phyloP scores from a whole-genome alignment of 202 grass and related monocot genomes.

The Schoenoplectus triqueter region DNA sequence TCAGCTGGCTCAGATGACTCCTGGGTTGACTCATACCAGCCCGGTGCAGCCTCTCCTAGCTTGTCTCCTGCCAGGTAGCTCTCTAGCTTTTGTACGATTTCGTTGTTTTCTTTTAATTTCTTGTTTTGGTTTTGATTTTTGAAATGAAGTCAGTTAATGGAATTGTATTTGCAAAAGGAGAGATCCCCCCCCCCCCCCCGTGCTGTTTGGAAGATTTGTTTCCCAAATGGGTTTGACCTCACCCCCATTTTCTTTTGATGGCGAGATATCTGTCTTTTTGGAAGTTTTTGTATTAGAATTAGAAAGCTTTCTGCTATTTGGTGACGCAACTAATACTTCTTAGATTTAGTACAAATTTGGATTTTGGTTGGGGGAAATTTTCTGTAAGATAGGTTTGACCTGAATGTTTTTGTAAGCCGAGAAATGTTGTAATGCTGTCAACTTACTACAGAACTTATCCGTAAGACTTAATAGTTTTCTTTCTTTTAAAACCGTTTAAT shows the following conservation, averaged over 20 bases:
- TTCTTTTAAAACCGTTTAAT: neutral
- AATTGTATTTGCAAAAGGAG: constrained; percentile 3
- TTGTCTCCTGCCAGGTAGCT: constrained; percentile 61
- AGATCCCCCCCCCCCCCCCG: neutral
- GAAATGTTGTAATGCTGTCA: neutral
- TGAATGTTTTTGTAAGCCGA: neutral
- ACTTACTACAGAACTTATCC: neutral
- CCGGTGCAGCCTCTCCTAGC: constrained; percentile 59
- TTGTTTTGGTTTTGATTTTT: neutral
- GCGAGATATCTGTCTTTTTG: constrained; percentile 6
- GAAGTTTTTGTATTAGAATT: constrained; percentile 23
- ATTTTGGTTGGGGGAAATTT: neutral
- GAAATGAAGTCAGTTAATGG: constrained; percentile 2
- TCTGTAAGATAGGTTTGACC: neutral
- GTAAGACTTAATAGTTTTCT: no score
- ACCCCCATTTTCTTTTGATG: neutral
- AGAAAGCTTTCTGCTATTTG: neutral
- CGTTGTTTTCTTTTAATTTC: neutral
- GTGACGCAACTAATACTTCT: neutral
- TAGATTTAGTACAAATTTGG: neutral
- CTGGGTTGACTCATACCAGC: constrained; percentile 40
- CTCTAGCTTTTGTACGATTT: constrained; percentile 11
- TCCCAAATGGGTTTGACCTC: constrained; percentile 17
- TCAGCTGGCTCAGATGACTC: constrained; percentile 29
- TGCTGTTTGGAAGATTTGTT: constrained; percentile 12